Evolutionary conservation across 495 filamentous ascomycete genomes (phyloP), one percentile per base, ranked within the genome.

Genomic region (Tuber melanosporum): DNA sequence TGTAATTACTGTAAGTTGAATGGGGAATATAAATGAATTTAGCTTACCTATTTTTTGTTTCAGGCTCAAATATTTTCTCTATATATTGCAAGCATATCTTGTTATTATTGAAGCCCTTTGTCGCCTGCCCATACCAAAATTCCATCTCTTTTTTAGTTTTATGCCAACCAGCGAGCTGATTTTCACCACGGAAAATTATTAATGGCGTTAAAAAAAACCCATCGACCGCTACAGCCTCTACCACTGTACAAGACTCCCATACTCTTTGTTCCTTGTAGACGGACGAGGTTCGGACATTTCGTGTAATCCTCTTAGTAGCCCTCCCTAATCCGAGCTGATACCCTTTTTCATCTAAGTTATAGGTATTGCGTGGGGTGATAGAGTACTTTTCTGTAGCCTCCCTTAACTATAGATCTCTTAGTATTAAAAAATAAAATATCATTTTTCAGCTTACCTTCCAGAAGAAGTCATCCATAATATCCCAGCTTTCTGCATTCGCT

Each of bases 391-490:
- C 6, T 22, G 47, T 49, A 22, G 47, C 47, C 7, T 49, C 19
- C 7, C 22, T 49, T 22, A 49, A 49, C 17, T 49, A 22, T 22
- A 20, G 0, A 22, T 49, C 3, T 49, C 0, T 49, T 49, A 49
- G 47, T 49, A 49, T 20, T 49, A 20, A 49, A 49, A 5, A 49
- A 22, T 22, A 22, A 49, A 49, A 49, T 22, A n/a, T 49, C 22
- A 7, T 5, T 22, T 49, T 22, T 4, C 19, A 22, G 22, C 47
- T 22, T 22, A 76, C 71, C 22, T 76, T 66, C 36, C 41, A 39
- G 22, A 74, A 77, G 26, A 74, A 74, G 46, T 77, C 72, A 74
- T 74, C 32, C 39, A 74, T 77, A 4, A 74, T 47, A 74, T 77
- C 44, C 57, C 75, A 74, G 15, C 62, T 74, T 14, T 62, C 10